A percentile compares a stretch with the other conserved stretches of the same genome.
These are phyloP conservation scores for Mucor irregularis DNA, from an alignment of 371 early-diverging fungal genomes.

Conservation along the genomic window DNA sequence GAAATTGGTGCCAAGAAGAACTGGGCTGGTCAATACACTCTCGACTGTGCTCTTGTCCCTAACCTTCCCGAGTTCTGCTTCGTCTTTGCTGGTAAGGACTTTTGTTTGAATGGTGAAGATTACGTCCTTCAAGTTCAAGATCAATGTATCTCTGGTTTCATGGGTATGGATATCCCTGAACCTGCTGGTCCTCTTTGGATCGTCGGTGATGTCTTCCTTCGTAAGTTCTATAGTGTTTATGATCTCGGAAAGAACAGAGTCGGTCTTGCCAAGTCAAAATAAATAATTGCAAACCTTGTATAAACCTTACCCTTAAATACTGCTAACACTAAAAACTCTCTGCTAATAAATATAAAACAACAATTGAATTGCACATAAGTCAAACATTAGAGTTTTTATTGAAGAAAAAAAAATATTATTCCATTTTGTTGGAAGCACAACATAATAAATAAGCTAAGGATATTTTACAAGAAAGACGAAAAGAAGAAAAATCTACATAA, in stretches of 20 bases:
- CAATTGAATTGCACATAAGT: too few relatives aligned
- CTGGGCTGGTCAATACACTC: slow-evolving; percentile 83
- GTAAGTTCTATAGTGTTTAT: slow-evolving; percentile 90
- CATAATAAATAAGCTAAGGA: too few relatives aligned
- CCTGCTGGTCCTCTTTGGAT: slow-evolving; percentile 58
- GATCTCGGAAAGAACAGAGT: slow-evolving; percentile 86
- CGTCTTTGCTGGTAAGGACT: slow-evolving; percentile 74
- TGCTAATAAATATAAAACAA: too few relatives aligned
- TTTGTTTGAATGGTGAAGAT: slow-evolving; percentile 56
- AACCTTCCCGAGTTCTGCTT: slow-evolving; percentile 77
- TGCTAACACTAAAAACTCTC: too few relatives aligned
- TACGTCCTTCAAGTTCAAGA: slow-evolving; percentile 83
- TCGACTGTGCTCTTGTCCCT: slow-evolving; percentile 74
- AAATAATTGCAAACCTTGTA: not conserved
- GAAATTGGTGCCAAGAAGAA: slow-evolving; percentile 91
- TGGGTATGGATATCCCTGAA: slow-evolving; percentile 86
- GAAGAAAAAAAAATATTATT: too few relatives aligned
- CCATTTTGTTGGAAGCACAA: too few relatives aligned
- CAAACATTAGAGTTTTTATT: too few relatives aligned
- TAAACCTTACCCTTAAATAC: too few relatives aligned
- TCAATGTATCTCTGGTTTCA: slow-evolving; percentile 91
- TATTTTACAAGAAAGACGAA: too few relatives aligned
- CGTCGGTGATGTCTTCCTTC: slow-evolving; percentile 92
- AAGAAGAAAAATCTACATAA: too few relatives aligned
- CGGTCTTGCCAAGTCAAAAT: slow-evolving; percentile 61